These are phyloP conservation scores for Cytospora piceicola DNA, from an alignment of 2,329 filamentous ascomycete species.

Conservation along the genomic window DNA sequence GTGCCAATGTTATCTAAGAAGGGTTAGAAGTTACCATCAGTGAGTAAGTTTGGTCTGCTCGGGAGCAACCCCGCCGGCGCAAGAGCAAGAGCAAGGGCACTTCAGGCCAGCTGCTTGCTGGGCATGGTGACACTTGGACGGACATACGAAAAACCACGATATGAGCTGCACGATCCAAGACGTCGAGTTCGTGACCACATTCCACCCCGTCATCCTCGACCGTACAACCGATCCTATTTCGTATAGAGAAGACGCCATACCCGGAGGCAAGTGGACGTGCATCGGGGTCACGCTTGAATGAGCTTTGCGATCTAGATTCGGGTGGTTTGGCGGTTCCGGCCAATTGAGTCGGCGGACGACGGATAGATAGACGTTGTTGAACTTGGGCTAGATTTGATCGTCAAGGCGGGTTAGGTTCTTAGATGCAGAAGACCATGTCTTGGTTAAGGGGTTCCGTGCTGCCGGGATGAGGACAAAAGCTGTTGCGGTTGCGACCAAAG, in stretches of 20 bases:
- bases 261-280: constrained; percentile 17
- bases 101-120: background rate
- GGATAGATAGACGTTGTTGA: constrained; percentile 2
- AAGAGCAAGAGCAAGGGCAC: background rate
- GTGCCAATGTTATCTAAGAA: constrained; percentile 47
- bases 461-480: background rate
- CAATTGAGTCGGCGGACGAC: constrained; percentile 14
- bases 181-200: constrained; percentile 31
- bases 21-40: background rate
- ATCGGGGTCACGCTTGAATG: constrained; percentile 3
- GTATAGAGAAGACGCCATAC: constrained; percentile 24
- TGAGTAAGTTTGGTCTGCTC: background rate
- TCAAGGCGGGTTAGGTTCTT: background rate
- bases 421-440: background rate
- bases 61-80: no score
- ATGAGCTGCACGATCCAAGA: constrained; percentile 34
- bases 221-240: constrained; percentile 25
- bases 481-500: background rate
- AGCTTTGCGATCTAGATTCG: background rate
- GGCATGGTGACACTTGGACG: background rate
- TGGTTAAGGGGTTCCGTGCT: background rate
- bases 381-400: background rate
- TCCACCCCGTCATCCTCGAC: constrained; percentile 32
- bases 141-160: constrained; percentile 38
- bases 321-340: background rate